These are phyloP conservation scores for Jamesozyma rosinii DNA, from an alignment of 805 yeast genomes.

Conservation along the genomic window DNA sequence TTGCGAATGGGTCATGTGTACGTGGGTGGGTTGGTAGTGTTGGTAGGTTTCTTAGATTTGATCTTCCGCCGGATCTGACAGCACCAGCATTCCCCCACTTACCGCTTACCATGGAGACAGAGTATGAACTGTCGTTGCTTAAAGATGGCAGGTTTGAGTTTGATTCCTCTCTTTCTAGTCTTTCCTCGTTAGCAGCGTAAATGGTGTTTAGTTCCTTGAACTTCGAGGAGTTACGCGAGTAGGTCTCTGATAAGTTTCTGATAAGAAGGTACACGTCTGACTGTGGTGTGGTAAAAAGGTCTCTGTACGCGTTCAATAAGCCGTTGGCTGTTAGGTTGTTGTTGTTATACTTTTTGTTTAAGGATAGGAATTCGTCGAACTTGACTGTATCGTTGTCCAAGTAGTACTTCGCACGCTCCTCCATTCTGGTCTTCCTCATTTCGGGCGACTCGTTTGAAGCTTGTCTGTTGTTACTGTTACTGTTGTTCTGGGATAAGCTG, in stretches of 20 bases:
- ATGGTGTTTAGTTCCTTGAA: slow-evolving; percentile 32
- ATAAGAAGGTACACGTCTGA: slow-evolving; percentile 51
- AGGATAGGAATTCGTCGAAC: slow-evolving; percentile 39
- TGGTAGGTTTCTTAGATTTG: slow-evolving; percentile 26
- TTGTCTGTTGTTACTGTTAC: not conserved
- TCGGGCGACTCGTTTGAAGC: slow-evolving; percentile 30
- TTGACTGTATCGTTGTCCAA: slow-evolving; percentile 43
- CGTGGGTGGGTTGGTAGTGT: slow-evolving; percentile 21
- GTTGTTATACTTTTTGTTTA: slow-evolving; percentile 41
- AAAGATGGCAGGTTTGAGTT: slow-evolving; percentile 21
- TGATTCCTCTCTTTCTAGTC: slow-evolving; percentile 12
- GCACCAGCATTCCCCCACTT: slow-evolving; percentile 23
- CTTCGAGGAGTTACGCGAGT: slow-evolving; percentile 39
- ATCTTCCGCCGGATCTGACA: slow-evolving; percentile 1
- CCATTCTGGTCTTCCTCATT: slow-evolving; percentile 52
- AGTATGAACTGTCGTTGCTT: slow-evolving; percentile 9
- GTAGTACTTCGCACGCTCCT: slow-evolving; percentile 79
- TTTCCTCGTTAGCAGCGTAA: slow-evolving; percentile 24
- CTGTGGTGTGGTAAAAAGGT: slow-evolving; percentile 37
- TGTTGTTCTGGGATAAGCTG: slow-evolving; percentile 1
- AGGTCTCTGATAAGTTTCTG: slow-evolving; percentile 51
- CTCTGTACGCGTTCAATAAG: slow-evolving; percentile 38
- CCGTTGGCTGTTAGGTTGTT: slow-evolving; percentile 41
- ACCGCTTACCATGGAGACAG: slow-evolving; percentile 18
- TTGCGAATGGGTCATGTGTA: slow-evolving; percentile 16